Conservation (phyloP, 2,329 filamentous ascomycete species). For the Hypoxylon rubiginosum region DNA sequence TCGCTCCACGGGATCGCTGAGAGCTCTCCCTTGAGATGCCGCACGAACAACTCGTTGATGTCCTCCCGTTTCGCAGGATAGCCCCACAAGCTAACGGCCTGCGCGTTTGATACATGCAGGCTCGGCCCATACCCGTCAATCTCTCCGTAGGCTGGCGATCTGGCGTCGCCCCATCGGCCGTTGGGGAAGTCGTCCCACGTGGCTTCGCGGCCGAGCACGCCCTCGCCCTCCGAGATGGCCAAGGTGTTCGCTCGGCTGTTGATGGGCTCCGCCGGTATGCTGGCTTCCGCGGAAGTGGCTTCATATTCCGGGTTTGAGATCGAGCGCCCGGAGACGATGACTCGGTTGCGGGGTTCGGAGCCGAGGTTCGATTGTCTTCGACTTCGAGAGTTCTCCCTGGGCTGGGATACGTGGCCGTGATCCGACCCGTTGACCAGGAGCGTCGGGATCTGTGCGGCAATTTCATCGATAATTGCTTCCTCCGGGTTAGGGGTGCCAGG, state of each 20-base stretch:
- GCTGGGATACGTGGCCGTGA: conserved; percentile 48
- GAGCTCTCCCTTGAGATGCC: conserved; percentile 84
- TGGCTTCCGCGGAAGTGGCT: conserved; percentile 81
- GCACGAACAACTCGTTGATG: conserved; percentile 83
- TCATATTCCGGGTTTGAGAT: conserved; percentile 75
- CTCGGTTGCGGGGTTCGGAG: conserved; percentile 87
- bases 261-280: conserved; percentile 78
- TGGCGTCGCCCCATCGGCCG: conserved; percentile 92
- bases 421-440: conserved; percentile 65
- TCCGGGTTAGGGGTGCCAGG: conserved; percentile 63
- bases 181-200: conserved; percentile 99
- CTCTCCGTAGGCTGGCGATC: conserved; percentile 93
- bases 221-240: conserved; percentile 94
- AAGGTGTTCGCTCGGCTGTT: conserved; percentile 87
- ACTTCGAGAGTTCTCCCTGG: conserved; percentile 54
- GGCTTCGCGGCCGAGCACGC: conserved; percentile 88
- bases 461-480: conserved; percentile 65
- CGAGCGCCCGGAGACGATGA: conserved; percentile 79
- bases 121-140: conserved; percentile 99
- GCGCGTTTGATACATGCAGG: conserved; percentile 87
- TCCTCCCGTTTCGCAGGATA: conserved; percentile 77
- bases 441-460: conserved; percentile 58
- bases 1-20: conserved; percentile 94
- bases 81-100: conserved; percentile 89
- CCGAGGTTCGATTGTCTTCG: conserved; percentile 83